A percentile compares a stretch with the other conserved stretches of the same genome.
Evolutionary conservation across 768 basidiomycete genomes (phyloP).

Genomic region (Lentinula sp.): DNA sequence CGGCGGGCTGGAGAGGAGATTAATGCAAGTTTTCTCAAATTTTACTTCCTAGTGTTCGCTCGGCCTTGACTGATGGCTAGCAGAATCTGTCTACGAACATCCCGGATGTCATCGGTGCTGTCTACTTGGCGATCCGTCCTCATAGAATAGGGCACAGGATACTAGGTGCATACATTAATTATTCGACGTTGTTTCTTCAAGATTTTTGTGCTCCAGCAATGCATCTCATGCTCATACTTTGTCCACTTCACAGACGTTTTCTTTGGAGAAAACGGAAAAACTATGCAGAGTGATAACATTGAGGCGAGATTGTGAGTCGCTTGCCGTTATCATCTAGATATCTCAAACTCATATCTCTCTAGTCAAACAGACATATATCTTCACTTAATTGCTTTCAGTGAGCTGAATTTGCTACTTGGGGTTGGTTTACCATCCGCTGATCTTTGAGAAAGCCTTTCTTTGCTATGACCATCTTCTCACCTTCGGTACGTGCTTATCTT

Average conservation of each 20-base stretch:
- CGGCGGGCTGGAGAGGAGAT: not conserved
- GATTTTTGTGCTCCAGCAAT: not conserved
- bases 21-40: not conserved
- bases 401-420: not conserved
- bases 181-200: not conserved
- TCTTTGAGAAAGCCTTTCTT: constrained; percentile 22
- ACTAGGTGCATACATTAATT: not conserved
- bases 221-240: not conserved
- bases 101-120: not conserved
- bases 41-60: not conserved
- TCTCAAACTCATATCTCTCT: not conserved
- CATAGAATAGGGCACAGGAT: not conserved
- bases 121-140: not conserved
- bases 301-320: not conserved
- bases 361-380: not conserved
- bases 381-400: not conserved
- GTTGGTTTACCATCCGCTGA: not conserved
- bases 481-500: constrained; percentile 17
- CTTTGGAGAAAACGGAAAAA: not conserved
- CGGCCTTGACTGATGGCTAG: not conserved
- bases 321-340: not conserved
- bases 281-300: not conserved
- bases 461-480: constrained; percentile 35
- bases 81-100: not conserved
- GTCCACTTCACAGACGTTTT: not conserved